Conservation (phyloP, 2,329 filamentous ascomycete species). For the Alternaria gaisen region DNA sequence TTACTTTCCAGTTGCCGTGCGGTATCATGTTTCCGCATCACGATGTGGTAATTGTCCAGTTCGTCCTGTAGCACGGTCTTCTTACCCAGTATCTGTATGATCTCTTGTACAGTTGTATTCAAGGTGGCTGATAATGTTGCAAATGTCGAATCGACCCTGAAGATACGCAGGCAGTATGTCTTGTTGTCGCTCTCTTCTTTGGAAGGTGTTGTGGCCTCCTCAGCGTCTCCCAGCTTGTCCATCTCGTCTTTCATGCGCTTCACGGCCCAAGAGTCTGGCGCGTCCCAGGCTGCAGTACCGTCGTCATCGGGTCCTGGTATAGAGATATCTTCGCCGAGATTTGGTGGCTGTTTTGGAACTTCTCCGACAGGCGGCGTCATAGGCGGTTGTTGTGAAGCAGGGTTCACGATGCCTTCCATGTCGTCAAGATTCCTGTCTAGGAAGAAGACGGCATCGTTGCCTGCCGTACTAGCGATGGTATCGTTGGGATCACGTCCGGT, state of each 20-base stretch:
- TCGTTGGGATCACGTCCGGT: conserved; percentile 57
- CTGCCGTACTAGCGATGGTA: conserved; percentile 52
- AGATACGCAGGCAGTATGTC: conserved; percentile 93
- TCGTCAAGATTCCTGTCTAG: conserved; percentile 89
- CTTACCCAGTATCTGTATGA: conserved; percentile 89
- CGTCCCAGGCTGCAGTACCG: conserved; percentile 76
- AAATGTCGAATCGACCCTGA: conserved; percentile 92
- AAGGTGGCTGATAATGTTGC: conserved; percentile 86
- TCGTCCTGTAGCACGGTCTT: conserved; percentile 93
- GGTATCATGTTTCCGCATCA: conserved; percentile 91
- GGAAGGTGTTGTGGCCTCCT: conserved; percentile 73
- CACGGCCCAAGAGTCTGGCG: conserved; percentile 96
- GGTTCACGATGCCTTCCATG: conserved; percentile 87
- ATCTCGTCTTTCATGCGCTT: conserved; percentile 74
- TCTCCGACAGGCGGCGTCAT: conserved; percentile 71
- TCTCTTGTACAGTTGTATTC: conserved; percentile 84
- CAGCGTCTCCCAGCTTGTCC: conserved; percentile 66
- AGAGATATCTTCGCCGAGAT: conserved; percentile 49
- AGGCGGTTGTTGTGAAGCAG: conserved; percentile 64
- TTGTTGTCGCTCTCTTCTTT: conserved; percentile 77
- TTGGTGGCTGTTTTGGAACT: conserved; percentile 61
- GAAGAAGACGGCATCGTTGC: conserved; percentile 71
- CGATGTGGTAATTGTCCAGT: conserved; percentile 92
- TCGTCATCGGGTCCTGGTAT: conserved; percentile 49
- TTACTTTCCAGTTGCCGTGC: conserved; percentile 79